Percentiles rank a stretch among this genome's conserved stretches.
These are phyloP conservation scores for Poterioochromonas sp. DNA, from an alignment of 352 stramenopile species.

Conservation along the genomic window DNA sequence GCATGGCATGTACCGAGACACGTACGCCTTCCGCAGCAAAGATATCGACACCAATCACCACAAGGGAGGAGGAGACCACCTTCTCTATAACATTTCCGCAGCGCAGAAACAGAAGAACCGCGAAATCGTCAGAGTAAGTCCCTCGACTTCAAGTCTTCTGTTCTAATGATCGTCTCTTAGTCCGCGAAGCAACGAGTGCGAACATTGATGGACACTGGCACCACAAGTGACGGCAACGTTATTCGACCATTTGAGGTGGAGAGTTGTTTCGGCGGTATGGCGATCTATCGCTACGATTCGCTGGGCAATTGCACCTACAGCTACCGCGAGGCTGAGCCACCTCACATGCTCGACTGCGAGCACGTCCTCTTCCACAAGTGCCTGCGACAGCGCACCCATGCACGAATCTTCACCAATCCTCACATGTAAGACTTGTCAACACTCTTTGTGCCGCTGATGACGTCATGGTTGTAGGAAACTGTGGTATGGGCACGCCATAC, in stretches of 20 bases:
- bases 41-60: slow-evolving; percentile 26
- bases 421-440: not conserved
- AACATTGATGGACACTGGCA: not conserved
- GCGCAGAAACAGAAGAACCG: not conserved
- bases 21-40: slow-evolving; percentile 19
- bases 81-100: not conserved
- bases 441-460: not conserved
- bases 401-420: not conserved
- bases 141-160: too few relatives aligned
- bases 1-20: slow-evolving; percentile 26
- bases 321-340: not conserved
- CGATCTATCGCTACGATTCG: slow-evolving; percentile 5
- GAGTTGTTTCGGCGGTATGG: slow-evolving; percentile 21
- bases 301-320: not conserved
- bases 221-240: not conserved
- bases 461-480: not conserved
- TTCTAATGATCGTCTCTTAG: not conserved
- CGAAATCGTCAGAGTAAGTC: not conserved
- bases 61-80: not conserved
- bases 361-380: slow-evolving; percentile 26
- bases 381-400: not conserved
- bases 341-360: slow-evolving; percentile 21
- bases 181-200: not conserved
- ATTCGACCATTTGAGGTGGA: slow-evolving; percentile 9
- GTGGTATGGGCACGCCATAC: not conserved